Conservation (phyloP, 192 early-diverging fungal species). For the Diversispora epigaea region DNA sequence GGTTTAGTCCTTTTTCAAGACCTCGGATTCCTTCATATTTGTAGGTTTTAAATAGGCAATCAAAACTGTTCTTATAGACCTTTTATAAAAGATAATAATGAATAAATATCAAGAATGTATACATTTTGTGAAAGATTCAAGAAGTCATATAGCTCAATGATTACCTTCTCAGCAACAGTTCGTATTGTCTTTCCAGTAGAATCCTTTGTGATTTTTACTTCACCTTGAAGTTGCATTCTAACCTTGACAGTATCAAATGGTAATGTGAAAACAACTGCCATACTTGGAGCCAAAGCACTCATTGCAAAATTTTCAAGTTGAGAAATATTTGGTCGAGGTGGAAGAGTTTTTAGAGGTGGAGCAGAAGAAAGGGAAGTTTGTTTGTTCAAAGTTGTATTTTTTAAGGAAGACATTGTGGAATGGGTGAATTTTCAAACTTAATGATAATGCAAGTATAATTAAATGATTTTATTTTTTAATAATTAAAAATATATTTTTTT, state of each 20-base stretch:
- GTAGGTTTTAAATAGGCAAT: conserved; percentile 66
- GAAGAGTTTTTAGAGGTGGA: conserved; percentile 22
- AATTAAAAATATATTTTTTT: too few species aligned
- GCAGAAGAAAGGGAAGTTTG: conserved; percentile 14
- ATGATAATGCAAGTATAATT: too few species aligned
- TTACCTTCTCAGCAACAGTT: conserved; percentile 44
- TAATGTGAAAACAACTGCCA: conserved; percentile 74
- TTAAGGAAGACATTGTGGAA: too few species aligned
- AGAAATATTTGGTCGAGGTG: conserved; percentile 22
- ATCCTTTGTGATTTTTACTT: conserved; percentile 44
- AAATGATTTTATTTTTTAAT: too few species aligned
- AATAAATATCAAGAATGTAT: too few species aligned
- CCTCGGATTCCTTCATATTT: conserved; percentile 65
- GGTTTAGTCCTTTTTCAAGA: conserved; percentile 69
- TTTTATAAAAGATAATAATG: background rate
- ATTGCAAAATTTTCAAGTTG: conserved; percentile 63
- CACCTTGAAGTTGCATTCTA: conserved; percentile 68
- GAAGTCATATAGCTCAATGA: too few species aligned
- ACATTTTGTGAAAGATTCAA: too few species aligned
- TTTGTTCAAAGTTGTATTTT: background rate
- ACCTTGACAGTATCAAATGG: conserved; percentile 80
- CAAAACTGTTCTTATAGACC: conserved; percentile 67
- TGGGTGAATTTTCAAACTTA: too few species aligned
- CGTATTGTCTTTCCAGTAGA: conserved; percentile 40
- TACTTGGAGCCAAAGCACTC: conserved; percentile 61